phyloP scores from a whole-genome alignment of 495 filamentous ascomycete species.

The Talaromyces nanjingensis region DNA sequence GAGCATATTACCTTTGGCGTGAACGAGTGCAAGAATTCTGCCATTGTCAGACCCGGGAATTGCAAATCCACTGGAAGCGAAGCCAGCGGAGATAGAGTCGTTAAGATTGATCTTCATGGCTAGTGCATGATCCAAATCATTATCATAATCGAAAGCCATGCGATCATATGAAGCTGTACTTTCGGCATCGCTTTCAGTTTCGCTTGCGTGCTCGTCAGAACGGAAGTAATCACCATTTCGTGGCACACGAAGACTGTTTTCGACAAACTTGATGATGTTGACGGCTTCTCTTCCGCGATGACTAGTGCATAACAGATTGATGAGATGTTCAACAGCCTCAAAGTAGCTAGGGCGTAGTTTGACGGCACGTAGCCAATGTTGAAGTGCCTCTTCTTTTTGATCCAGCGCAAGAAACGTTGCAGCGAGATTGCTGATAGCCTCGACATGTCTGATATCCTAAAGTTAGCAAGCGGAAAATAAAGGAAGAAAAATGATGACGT shows the following conservation, averaged over 20 bases:
- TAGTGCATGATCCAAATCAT: conserved; percentile 31
- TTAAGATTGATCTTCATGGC: conserved; percentile 20
- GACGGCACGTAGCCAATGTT: conserved; percentile 79
- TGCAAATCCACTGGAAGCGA: conserved; percentile 77
- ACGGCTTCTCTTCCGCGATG: conserved; percentile 82
- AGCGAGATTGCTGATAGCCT: conserved; percentile 90
- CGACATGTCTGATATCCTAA: conserved; percentile 64
- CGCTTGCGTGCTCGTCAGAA: conserved; percentile 47
- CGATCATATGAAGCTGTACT: conserved; percentile 49
- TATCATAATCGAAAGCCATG: conserved; percentile 50
- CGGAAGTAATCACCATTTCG: conserved; percentile 42
- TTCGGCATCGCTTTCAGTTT: conserved; percentile 47
- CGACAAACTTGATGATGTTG: conserved; percentile 83
- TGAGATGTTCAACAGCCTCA: conserved; percentile 93
- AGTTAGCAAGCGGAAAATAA: conserved; percentile 19
- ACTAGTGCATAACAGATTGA: conserved; percentile 76
- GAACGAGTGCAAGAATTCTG: conserved; percentile 82
- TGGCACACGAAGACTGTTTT: conserved; percentile 58
- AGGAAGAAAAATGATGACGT: conserved; percentile 23
- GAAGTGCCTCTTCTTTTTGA: conserved; percentile 74
- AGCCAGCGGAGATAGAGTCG: conserved; percentile 44
- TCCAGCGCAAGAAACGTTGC: conserved; percentile 81
- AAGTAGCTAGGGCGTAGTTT: conserved; percentile 83
- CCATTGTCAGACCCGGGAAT: conserved; percentile 88
- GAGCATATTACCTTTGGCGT: conserved; percentile 97